A percentile compares a stretch with the other conserved stretches of the same genome.
These are phyloP conservation scores for Lentinula edodes DNA, from an alignment of 768 basidiomycete genomes.

Conservation along the genomic window DNA sequence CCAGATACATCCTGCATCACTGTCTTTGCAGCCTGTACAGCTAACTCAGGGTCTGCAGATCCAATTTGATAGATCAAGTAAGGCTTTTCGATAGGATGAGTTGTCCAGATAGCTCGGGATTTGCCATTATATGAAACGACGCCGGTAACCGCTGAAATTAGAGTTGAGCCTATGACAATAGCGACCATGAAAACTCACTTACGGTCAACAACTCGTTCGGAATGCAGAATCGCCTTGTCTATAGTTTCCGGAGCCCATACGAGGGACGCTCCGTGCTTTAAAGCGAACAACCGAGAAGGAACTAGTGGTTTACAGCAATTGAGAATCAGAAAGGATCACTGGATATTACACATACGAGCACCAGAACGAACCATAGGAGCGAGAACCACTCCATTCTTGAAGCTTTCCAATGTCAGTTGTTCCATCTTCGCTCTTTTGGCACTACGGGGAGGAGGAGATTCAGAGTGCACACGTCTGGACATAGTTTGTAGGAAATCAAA, in stretches of 20 bases:
- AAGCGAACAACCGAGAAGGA: conserved; percentile 76
- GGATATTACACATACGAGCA: conserved; percentile 49
- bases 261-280: conserved; percentile 89
- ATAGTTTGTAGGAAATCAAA: conserved; percentile 21
- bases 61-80: conserved; percentile 96
- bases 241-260: conserved; percentile 98
- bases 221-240: conserved; percentile 90
- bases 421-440: conserved; percentile 52
- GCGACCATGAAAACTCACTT: conserved; percentile 22
- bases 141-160: conserved; percentile 64
- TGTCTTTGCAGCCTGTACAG: conserved; percentile 84
- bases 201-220: conserved; percentile 85
- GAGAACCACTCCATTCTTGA: conserved; percentile 87
- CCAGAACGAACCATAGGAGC: conserved; percentile 99
- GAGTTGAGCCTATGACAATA: background rate
- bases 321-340: background rate
- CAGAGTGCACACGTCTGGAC: conserved; percentile 48
- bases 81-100: conserved; percentile 91
- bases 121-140: conserved; percentile 84
- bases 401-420: conserved; percentile 66
- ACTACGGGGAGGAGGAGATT: conserved; percentile 41
- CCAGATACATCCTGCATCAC: conserved; percentile 89
- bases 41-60: conserved; percentile 81
- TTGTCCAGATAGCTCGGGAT: conserved; percentile 82
- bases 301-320: conserved; percentile 39